Percentiles rank a stretch among this genome's conserved stretches.
These are phyloP conservation scores for Jaltomata sinuosa DNA, from an alignment of 257 asterid species.

Conservation along the genomic window DNA sequence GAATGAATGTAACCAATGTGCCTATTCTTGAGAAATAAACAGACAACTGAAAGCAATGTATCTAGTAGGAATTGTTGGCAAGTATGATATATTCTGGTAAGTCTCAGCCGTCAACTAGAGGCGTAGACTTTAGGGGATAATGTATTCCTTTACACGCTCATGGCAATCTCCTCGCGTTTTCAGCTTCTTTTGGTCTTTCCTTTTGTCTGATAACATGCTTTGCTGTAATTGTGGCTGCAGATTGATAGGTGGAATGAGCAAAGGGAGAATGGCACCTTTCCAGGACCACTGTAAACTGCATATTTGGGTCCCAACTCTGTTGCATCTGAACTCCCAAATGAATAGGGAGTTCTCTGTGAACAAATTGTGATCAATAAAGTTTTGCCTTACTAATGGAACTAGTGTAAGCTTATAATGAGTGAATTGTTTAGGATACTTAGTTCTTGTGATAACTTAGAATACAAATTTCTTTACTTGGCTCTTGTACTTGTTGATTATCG, in stretches of 20 bases:
- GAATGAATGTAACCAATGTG: not conserved
- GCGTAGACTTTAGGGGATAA: not conserved
- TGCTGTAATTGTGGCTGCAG: conserved; percentile 31
- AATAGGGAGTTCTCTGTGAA: conserved; percentile 15
- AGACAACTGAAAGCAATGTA: not conserved
- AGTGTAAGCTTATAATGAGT: not conserved
- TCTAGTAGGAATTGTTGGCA: not conserved
- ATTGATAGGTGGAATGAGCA: conserved; percentile 97
- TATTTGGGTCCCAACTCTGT: not conserved
- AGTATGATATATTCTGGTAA: not conserved
- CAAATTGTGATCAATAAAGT: conserved; percentile 15
- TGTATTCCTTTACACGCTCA: not conserved
- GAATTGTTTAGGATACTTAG: not conserved
- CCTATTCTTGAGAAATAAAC: not conserved
- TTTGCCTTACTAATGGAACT: conserved; percentile 8
- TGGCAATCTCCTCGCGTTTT: not conserved
- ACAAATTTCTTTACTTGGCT: not conserved
- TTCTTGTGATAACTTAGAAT: not conserved
- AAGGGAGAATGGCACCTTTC: conserved; percentile 93
- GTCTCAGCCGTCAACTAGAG: not conserved
- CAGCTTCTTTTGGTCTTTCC: not conserved
- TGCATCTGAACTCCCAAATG: conserved; percentile 6
- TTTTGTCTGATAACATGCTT: not conserved
- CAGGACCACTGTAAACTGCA: conserved; percentile 72
- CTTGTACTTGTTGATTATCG: not conserved